Conservation (phyloP, 2,329 filamentous ascomycete genomes). For the Nemania abortiva region DNA sequence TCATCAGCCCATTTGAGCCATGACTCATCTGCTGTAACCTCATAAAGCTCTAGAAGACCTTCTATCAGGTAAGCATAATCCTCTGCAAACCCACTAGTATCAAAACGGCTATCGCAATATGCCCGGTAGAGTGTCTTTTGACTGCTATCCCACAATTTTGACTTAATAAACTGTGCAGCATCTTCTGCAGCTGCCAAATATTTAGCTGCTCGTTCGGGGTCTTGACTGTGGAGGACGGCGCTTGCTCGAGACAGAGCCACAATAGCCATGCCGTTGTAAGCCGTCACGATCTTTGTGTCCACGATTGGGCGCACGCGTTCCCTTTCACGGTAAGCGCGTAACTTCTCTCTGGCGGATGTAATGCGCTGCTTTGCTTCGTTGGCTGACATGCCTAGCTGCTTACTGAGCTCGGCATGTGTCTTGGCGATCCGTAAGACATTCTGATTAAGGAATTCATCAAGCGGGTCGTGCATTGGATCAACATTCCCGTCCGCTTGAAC, state of each 20-base stretch:
- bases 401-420: slow-evolving; percentile 75
- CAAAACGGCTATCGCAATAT: slow-evolving; percentile 74
- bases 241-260: slow-evolving; percentile 81
- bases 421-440: slow-evolving; percentile 84
- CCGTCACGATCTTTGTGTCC: slow-evolving; percentile 88
- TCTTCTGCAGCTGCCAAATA: slow-evolving; percentile 76
- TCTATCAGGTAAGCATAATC: slow-evolving; percentile 93
- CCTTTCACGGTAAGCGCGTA: slow-evolving; percentile 77
- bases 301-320: slow-evolving; percentile 81
- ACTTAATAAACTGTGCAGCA: slow-evolving; percentile 78
- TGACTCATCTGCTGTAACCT: slow-evolving; percentile 80
- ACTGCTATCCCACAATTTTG: slow-evolving; percentile 76
- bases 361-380: slow-evolving; percentile 77
- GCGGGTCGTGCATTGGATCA: slow-evolving; percentile 81
- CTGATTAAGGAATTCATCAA: slow-evolving; percentile 94
- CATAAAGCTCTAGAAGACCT: slow-evolving; percentile 86
- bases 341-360: slow-evolving; percentile 72
- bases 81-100: slow-evolving; percentile 83
- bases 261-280: slow-evolving; percentile 91
- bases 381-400: slow-evolving; percentile 78
- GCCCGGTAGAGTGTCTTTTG: slow-evolving; percentile 77
- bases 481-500: slow-evolving; percentile 89
- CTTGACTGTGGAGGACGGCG: slow-evolving; percentile 70
- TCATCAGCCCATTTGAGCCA: slow-evolving; percentile 85
- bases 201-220: slow-evolving; percentile 59